Percentiles rank a stretch among this genome's conserved stretches.
Conservation (phyloP, 1,284 basidiomycete genomes). For the Malassezia japonica region DNA sequence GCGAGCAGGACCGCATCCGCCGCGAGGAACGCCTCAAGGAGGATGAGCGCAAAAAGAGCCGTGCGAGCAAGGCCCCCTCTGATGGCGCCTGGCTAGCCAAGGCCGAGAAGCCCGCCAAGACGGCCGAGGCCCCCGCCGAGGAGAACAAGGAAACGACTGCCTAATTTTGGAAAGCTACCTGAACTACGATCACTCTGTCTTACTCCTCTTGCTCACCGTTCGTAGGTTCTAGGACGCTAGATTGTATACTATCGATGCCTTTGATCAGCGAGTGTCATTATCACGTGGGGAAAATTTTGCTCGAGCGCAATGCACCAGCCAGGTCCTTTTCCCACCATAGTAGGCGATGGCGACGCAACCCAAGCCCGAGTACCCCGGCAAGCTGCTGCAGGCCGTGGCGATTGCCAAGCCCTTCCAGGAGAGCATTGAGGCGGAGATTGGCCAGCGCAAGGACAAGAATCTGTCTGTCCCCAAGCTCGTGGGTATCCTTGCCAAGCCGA, state of each 20-base stretch:
- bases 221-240: background rate
- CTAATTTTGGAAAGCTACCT: background rate
- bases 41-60: constrained; percentile 27
- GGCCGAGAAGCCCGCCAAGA: background rate
- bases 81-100: background rate
- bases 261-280: background rate
- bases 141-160: background rate
- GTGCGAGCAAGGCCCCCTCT: background rate
- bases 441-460: constrained; percentile 22
- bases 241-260: constrained; percentile 1
- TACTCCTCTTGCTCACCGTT: background rate
- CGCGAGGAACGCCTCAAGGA: constrained; percentile 31
- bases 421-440: constrained; percentile 26
- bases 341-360: background rate
- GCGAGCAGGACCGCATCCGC: constrained; percentile 30
- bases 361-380: constrained; percentile 35
- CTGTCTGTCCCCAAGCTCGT: constrained; percentile 62
- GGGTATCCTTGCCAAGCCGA: constrained; percentile 80
- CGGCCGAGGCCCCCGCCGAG: background rate
- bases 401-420: constrained; percentile 43
- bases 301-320: background rate
- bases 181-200: background rate
- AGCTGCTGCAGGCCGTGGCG: constrained; percentile 34
- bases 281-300: constrained; percentile 1
- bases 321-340: background rate